Conservation (phyloP, 2,329 filamentous ascomycete species). For the Fusarium sp. region DNA sequence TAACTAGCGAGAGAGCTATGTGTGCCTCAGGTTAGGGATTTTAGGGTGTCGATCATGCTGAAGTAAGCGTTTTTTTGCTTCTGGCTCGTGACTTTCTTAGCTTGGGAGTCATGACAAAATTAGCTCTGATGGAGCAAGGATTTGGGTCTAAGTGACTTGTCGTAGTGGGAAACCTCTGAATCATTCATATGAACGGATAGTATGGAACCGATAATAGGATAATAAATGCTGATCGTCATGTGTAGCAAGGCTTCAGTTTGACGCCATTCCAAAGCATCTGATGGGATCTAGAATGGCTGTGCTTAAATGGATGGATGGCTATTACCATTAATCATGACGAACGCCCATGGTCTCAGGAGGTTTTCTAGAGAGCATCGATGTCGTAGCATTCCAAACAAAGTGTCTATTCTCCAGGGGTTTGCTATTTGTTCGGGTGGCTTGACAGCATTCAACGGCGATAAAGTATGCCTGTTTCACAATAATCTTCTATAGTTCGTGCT, state of each 20-base stretch:
- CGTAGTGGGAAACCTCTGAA: constrained; percentile 1
- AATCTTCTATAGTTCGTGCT: neutral
- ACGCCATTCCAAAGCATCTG: neutral
- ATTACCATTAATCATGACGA: neutral
- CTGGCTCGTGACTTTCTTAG: constrained; percentile 18
- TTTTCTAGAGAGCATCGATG: neutral
- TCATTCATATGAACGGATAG: neutral
- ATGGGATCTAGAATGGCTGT: neutral
- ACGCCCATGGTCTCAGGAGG: constrained; percentile 28
- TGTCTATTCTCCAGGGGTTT: constrained; percentile 4
- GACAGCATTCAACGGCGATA: neutral
- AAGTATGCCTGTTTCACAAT: neutral
- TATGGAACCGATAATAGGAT: neutral
- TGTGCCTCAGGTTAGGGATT: constrained; percentile 32
- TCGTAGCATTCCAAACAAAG: constrained; percentile 13
- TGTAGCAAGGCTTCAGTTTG: neutral
- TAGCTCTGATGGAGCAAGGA: constrained; percentile 13
- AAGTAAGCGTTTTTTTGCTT: constrained; percentile 16
- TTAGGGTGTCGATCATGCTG: constrained; percentile 3
- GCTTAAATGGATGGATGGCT: neutral
- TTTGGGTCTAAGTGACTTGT: neutral
- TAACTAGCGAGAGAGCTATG: constrained; percentile 13
- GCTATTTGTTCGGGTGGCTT: constrained; percentile 1
- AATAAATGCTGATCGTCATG: neutral
- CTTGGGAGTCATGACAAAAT: constrained; percentile 35